These are phyloP conservation scores for Candida rishiriensis DNA, from an alignment of 805 yeast species.

Conservation along the genomic window DNA sequence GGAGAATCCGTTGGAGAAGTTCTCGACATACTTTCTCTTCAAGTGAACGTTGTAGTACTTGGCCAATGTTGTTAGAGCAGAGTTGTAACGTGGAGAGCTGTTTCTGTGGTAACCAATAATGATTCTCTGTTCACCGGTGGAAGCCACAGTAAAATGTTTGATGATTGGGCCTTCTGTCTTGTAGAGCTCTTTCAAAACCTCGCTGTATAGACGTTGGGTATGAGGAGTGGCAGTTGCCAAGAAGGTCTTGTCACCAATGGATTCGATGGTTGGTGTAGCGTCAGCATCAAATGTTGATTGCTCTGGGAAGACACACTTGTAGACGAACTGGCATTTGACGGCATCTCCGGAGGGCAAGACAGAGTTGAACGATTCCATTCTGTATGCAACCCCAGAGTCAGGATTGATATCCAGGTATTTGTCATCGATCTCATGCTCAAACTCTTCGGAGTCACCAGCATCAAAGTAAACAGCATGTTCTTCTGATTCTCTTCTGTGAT, in stretches of 20 bases:
- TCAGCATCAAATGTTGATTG: conserved; percentile 15
- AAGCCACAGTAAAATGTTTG: conserved; percentile 76
- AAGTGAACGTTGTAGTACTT: conserved; percentile 82
- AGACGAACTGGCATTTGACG: conserved; percentile 70
- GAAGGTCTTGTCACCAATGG: conserved; percentile 77
- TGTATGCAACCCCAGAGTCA: conserved; percentile 40
- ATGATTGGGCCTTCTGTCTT: conserved; percentile 88
- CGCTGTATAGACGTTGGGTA: conserved; percentile 74
- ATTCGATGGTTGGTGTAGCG: conserved; percentile 47
- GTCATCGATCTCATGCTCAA: conserved; percentile 78
- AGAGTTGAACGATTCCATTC: conserved; percentile 78
- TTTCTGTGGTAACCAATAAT: conserved; percentile 84
- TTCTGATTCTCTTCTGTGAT: conserved; percentile 71
- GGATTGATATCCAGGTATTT: conserved; percentile 60
- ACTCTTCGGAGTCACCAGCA: conserved; percentile 45
- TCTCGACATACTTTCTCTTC: conserved; percentile 90
- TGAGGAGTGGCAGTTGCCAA: conserved; percentile 70
- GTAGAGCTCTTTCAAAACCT: conserved; percentile 63
- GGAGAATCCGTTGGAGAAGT: conserved; percentile 84
- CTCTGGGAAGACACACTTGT: conserved; percentile 56
- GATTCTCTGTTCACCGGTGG: conserved; percentile 78
- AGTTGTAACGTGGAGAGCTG: conserved; percentile 79
- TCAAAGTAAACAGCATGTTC: conserved; percentile 93
- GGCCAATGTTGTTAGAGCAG: conserved; percentile 81
- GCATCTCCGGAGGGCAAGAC: conserved; percentile 46